Conservation (phyloP, 495 filamentous ascomycete genomes). For the Lineolata rhizophorae region DNA sequence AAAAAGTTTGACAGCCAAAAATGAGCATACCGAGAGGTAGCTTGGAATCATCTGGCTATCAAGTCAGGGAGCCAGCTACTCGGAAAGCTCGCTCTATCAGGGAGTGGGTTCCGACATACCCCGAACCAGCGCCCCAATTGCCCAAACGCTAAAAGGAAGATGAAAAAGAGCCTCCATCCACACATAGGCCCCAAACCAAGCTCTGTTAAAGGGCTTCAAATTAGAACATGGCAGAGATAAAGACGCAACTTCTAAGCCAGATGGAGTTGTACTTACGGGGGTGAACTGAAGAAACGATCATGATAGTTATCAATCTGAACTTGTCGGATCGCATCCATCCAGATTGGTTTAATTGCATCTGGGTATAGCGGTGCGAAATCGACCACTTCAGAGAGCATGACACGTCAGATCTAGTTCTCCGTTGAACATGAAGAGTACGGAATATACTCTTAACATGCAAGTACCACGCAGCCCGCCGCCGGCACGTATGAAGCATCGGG, state of each 20-base stretch:
- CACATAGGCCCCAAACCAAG: constrained; percentile 49
- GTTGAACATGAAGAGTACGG: neutral
- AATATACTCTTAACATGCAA: constrained; percentile 4
- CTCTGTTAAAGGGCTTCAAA: constrained; percentile 6
- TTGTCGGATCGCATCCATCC: constrained; percentile 27
- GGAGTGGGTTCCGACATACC: constrained; percentile 23
- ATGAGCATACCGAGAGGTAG: constrained; percentile 43
- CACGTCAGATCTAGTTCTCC: neutral
- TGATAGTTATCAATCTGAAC: constrained; percentile 48
- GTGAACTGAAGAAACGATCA: constrained; percentile 51
- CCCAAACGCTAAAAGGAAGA: constrained; percentile 46
- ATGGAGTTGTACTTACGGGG: constrained; percentile 21
- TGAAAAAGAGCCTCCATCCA: constrained; percentile 50
- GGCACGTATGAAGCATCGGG: neutral
- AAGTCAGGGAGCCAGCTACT: constrained; percentile 2
- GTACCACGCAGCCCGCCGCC: neutral
- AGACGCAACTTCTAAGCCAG: neutral
- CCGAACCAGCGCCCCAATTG: constrained; percentile 26
- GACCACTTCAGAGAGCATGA: constrained; percentile 23
- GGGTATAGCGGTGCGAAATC: constrained; percentile 29
- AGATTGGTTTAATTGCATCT: too few relatives aligned
- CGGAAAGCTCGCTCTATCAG: constrained; percentile 8
- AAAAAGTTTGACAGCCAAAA: constrained; percentile 42
- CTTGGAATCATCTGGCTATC: constrained; percentile 28
- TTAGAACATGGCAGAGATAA: constrained; percentile 1